Base-by-base conservation (phyloP, 1,284 basidiomycete species). In the Vanrija humicola region DNA sequence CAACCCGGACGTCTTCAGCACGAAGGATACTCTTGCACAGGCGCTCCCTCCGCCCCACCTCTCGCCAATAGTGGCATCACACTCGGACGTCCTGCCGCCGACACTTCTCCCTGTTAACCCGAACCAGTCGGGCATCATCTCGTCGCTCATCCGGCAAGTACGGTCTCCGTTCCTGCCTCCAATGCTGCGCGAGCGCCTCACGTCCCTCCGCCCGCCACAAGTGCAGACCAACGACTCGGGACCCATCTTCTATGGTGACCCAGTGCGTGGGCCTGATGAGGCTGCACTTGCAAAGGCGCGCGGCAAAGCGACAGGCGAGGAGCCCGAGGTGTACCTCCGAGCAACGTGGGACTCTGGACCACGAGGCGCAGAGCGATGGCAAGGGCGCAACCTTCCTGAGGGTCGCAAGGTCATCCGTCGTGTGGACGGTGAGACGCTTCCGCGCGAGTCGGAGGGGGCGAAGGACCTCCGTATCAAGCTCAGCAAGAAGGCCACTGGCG, bases 331-430 rank as follows among this genome's bases (percentile, higher is more conserved):
- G 23, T 62, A 50, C 15, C 59, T 70, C 19, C 56, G 63, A 16
- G 63, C 67, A 5, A 75, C 73, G 10, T 73, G 72, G 72, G 68
- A 71, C 51, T 54, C 59, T 14, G 69, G 69, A 12, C 67, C 68
- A 3, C 58, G 58, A 34, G 70, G 73, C 9, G 34, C 45, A 3
- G 67, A 70, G 1, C 66, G 66, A 28, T 74, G 59, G 62, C 44
- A 56, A 9, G 56, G 59, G 18, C 65, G 60, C 5, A 54, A 50
- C 21, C 57, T 75, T 19, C 73, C 71, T 2, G 50, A 54, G 6
- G 73, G 73, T 14, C 64, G 62, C 45, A 72, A 69, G 54, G 72
- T 75, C 23, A 58, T 68, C 9, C 54, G 59, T 38, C 47, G 52
- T 18, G 66, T 58, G 18, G 63, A 63, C 38, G 70, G 70, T 3